Conservation (phyloP, 805 yeast genomes). For the Myxozyma mucilagina region DNA sequence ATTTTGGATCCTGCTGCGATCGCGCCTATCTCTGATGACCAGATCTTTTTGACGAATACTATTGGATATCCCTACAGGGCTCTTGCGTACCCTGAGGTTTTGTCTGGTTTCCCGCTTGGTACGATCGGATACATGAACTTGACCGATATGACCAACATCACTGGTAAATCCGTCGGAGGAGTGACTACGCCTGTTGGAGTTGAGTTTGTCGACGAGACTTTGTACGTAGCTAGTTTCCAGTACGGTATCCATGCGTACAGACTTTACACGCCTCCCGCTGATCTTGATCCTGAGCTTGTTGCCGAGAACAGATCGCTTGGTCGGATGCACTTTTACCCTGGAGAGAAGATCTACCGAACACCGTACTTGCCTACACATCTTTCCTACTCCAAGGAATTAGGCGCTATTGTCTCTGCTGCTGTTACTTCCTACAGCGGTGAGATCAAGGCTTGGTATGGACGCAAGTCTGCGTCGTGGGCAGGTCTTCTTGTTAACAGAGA, state of each 20-base stretch:
- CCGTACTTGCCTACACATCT: slow-evolving; percentile 28
- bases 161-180: slow-evolving; percentile 25
- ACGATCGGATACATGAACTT: slow-evolving; percentile 31
- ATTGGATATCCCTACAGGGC: slow-evolving; percentile 25
- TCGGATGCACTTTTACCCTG: slow-evolving; percentile 30
- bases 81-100: slow-evolving; percentile 14
- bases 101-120: slow-evolving; percentile 28
- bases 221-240: slow-evolving; percentile 24
- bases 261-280: slow-evolving; percentile 28
- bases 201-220: slow-evolving; percentile 21
- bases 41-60: slow-evolving; percentile 27
- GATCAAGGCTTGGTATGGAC: slow-evolving; percentile 26
- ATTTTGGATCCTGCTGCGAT: slow-evolving; percentile 26
- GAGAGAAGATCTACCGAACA: slow-evolving; percentile 26
- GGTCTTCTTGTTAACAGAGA: slow-evolving; percentile 24
- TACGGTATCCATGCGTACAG: slow-evolving; percentile 26
- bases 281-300: slow-evolving; percentile 21
- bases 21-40: slow-evolving; percentile 24
- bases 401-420: slow-evolving; percentile 23
- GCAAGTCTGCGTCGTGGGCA: slow-evolving; percentile 28
- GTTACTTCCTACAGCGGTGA: slow-evolving; percentile 20
- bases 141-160: slow-evolving; percentile 29
- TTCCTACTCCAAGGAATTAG: slow-evolving; percentile 28
- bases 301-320: slow-evolving; percentile 25
- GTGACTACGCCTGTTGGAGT: slow-evolving; percentile 29